Base-by-base conservation (phyloP, 176 grass and related monocot genomes). In the Paspalum vaginatum region DNA sequence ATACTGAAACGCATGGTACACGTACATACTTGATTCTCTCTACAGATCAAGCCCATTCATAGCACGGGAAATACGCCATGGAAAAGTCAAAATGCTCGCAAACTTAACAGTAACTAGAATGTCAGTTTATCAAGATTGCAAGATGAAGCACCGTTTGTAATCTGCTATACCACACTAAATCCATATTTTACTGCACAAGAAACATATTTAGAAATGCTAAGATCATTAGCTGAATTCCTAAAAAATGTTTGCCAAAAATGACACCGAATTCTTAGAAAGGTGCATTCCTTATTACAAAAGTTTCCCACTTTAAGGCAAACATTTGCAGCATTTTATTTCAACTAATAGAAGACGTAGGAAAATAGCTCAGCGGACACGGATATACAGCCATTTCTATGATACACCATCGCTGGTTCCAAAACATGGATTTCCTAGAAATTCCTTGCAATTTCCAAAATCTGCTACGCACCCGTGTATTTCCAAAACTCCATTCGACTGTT, bases 251-350 rank as follows among this genome's bases (percentile, higher is more conserved):
- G 17, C 11, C 65, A 53, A 58, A 46, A 45, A 56, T 44, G 43
- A 56, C 2, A 47, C n/a, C 20, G 2, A 42, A 58, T 47, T 16
- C 40, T 42, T 13, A 61, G 0, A 17, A 44, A 32, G 39, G 26
- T 22, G 6, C 61, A 75, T 83, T 55, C 16, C 21, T 37, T 55
- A 65, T 75, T 65, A 32, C 76, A 84, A 81, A 76, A 85, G 39
- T 57, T 76, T 22, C 18, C 48, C 18, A 5, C 25, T 24, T 54
- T 46, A 52, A 61, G 25, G 61, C 22, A 25, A 16, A 71, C 47
- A 71, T 76, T 21, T 65, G 62, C 78, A 70, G 17, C 47, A 81
- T 46, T 84, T 64, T 75, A 80, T 85, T 85, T 55, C 82, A 77
- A 68, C 14, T 20, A 63, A 70, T 16, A 54, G 17, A 39, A 39